Evolutionary conservation across 1,284 basidiomycete species (phyloP), one percentile per base, ranked within the genome.

Genomic region (Wallemia hederae): DNA sequence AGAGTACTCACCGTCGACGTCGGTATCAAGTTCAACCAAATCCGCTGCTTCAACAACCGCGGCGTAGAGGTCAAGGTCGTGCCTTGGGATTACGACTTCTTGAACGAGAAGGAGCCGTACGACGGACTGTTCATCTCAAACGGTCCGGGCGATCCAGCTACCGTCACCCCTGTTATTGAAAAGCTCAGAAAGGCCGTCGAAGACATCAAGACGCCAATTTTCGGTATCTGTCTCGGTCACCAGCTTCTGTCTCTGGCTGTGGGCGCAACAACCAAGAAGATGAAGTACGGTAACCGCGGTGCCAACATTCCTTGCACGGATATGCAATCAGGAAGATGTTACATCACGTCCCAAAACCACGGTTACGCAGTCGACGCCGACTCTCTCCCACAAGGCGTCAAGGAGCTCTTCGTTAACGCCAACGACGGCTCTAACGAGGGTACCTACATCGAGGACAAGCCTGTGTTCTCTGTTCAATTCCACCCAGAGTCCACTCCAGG

Each of bases 1-100:
- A 83, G 94, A 63, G 79, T 99, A 59, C 69, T 98, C 24, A 88
- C 88, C 2, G 75, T 98, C 62, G 94, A 99, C 71, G 91, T 98
- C 61, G 94, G 94, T 55, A 97, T 98, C 86, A 99, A 99, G 74
- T 92, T 84, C 75, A 98, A 98, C 74, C 94, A 98, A 73, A 92
- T 98, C 66, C 80, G 94, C 58, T 99, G 92, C 76, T 96, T 99
- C 74, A 82, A 80, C 60, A 77, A 81, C 60, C 85, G 94, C 58
- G 92, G 94, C 60, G 80, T 97, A 60, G 89, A 98, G 72, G 76
- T 98, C 70, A 94, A 96, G 73, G 89, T 96, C 60, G 87, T 98
- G 2, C 92, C 94, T 39, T 98, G 91, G 90, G 78, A 98, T 70
- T 85, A 94, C 70, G 84, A 98, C 73, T 88, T 96, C 70, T 49